phyloP scores from a whole-genome alignment of 352 stramenopile species.

The Globisporangium polare region DNA sequence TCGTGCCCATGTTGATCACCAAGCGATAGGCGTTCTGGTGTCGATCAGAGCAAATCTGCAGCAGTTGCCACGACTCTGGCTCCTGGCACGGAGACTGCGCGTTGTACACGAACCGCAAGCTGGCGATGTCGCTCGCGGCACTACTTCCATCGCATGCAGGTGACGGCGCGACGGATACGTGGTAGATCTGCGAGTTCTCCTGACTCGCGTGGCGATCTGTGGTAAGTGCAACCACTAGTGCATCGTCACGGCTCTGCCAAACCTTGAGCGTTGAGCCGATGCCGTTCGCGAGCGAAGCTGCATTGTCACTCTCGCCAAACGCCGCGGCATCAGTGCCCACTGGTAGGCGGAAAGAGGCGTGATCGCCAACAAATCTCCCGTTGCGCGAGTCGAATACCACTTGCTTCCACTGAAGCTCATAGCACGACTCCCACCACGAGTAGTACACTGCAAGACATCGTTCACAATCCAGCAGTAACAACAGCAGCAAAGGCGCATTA shows the following conservation, averaged over 20 bases:
- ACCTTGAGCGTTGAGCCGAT: conserved; percentile 35
- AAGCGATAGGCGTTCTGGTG: conserved; percentile 31
- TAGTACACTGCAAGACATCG: conserved; percentile 40
- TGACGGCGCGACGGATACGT: conserved; percentile 43
- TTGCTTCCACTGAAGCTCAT: conserved; percentile 50
- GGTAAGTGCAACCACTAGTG: conserved; percentile 41
- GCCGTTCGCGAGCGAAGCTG: not conserved
- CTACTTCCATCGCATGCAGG: conserved; percentile 15
- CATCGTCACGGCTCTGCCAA: conserved; percentile 55
- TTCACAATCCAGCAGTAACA: not conserved
- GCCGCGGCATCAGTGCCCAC: not conserved
- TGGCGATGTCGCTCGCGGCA: conserved; percentile 14
- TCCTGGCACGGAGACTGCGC: conserved; percentile 24
- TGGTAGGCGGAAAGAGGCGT: not conserved
- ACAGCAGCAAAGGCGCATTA: not conserved
- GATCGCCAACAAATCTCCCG: not conserved
- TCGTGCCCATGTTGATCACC: conserved; percentile 39
- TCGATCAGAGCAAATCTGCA: conserved; percentile 17
- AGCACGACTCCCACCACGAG: conserved; percentile 25
- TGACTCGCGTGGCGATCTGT: conserved; percentile 19
- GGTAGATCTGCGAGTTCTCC: conserved; percentile 25
- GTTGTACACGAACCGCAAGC: conserved; percentile 36
- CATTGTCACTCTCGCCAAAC: not conserved
- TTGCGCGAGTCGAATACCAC: conserved; percentile 14
- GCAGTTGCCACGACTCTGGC: conserved; percentile 48